Percentiles rank a stretch among this genome's conserved stretches.
phyloP scores from a whole-genome alignment of 129 eudicot genomes.

The Pulicaria dysenterica region DNA sequence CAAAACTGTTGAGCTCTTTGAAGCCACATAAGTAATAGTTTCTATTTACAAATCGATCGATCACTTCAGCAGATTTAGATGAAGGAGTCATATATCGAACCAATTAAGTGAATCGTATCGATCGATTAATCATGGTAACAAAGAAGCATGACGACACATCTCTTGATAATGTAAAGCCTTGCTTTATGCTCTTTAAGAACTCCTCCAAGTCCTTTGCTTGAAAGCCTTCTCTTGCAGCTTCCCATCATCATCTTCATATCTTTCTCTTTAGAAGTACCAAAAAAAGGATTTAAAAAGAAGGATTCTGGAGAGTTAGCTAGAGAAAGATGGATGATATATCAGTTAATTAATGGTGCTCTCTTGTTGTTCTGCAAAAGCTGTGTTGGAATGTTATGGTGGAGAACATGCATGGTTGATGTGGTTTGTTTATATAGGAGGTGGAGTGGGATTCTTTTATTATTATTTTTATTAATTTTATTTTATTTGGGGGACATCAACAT shows the following conservation, averaged over 20 bases:
- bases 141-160: constrained; percentile 95
- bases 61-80: not conserved
- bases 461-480: no score
- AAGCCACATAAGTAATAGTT: constrained; percentile 22
- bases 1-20: constrained; percentile 43
- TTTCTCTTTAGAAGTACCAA: not conserved
- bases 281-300: not conserved
- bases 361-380: constrained; percentile 28
- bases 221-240: constrained; percentile 69
- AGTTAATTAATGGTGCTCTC: not conserved
- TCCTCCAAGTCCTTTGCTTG: constrained; percentile 86
- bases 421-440: constrained; percentile 55
- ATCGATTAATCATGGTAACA: constrained; percentile 75
- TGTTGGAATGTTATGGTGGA: constrained; percentile 30
- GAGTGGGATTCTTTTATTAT: not conserved
- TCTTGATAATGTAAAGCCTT: constrained; percentile 79
- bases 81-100: not conserved
- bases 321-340: constrained; percentile 5
- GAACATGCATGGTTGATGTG: constrained; percentile 26
- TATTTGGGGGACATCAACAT: constrained; percentile 18
- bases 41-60: constrained; percentile 34
- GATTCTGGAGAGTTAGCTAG: not conserved
- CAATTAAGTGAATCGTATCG: not conserved
- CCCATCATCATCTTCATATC: constrained; percentile 61
- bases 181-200: constrained; percentile 87